phyloP scores from a whole-genome alignment of 2,329 filamentous ascomycete species.

The Decorospora gaudefroyi region DNA sequence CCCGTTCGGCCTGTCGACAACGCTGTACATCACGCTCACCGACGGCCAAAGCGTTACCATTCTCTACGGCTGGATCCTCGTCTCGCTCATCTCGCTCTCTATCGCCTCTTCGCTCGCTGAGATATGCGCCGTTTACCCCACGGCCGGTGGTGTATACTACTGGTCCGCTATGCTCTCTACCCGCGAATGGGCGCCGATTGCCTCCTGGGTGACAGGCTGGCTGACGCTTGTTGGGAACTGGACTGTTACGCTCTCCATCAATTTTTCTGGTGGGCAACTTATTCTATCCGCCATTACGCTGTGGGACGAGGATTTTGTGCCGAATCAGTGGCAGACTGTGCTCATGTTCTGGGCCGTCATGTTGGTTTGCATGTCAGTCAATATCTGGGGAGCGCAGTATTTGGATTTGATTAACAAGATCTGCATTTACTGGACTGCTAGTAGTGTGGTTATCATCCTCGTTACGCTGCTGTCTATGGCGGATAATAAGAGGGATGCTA shows the following conservation, averaged over 20 bases:
- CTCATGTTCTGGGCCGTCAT: constrained; percentile 74
- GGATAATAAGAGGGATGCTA: constrained; percentile 59
- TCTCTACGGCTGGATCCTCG: constrained; percentile 70
- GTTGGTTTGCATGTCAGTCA: constrained; percentile 65
- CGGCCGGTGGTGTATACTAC: constrained; percentile 76
- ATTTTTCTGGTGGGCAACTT: constrained; percentile 68
- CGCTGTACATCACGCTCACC: constrained; percentile 68
- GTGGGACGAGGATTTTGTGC: constrained; percentile 69
- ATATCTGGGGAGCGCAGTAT: constrained; percentile 65
- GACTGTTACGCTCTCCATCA: constrained; percentile 67
- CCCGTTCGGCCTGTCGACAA: constrained; percentile 69
- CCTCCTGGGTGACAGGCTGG: constrained; percentile 73
- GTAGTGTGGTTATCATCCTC: constrained; percentile 70
- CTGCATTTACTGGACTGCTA: constrained; percentile 73
- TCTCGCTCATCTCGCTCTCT: constrained; percentile 68
- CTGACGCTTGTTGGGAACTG: constrained; percentile 73
- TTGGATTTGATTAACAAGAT: constrained; percentile 72
- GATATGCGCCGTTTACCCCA: constrained; percentile 76
- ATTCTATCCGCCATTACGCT: constrained; percentile 70
- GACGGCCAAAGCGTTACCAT: constrained; percentile 72
- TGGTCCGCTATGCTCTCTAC: constrained; percentile 69
- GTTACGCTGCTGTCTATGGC: constrained; percentile 66
- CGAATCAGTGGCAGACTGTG: constrained; percentile 71
- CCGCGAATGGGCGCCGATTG: constrained; percentile 66
- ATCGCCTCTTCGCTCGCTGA: constrained; percentile 74